These are phyloP conservation scores for Diplocarpon mali DNA, from an alignment of 2,329 filamentous ascomycete genomes.

Conservation along the genomic window DNA sequence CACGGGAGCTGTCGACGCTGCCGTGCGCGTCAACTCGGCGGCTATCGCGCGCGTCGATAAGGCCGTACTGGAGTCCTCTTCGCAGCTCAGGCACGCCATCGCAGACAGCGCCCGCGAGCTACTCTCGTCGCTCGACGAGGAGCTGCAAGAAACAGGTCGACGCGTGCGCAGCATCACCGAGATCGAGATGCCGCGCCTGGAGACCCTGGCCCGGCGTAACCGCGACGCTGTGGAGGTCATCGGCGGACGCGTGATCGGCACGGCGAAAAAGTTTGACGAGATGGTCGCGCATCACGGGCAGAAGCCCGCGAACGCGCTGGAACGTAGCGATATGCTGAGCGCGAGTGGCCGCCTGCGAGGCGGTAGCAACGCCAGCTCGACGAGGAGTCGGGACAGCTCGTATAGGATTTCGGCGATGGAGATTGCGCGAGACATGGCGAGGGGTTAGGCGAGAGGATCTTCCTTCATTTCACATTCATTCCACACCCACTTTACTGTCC, in stretches of 20 bases:
- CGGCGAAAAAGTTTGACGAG: constrained; percentile 17
- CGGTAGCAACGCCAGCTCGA: constrained; percentile 12
- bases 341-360: constrained; percentile 3
- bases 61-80: constrained; percentile 15
- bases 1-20: constrained; percentile 4
- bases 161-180: constrained; percentile 15
- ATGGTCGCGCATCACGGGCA: constrained; percentile 13
- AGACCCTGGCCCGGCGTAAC: constrained; percentile 7
- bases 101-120: constrained; percentile 7
- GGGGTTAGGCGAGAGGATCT: background rate
- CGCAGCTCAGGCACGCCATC: constrained; percentile 15
- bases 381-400: constrained; percentile 8
- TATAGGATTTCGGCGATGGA: too few species aligned
- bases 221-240: constrained; percentile 15
- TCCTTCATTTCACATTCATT: too few species aligned
- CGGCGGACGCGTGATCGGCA: constrained; percentile 14
- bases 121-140: constrained; percentile 13
- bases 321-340: background rate
- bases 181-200: constrained; percentile 14
- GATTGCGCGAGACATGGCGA: background rate
- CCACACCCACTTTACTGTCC: too few species aligned
- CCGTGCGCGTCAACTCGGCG: constrained; percentile 15
- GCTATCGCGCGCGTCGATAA: constrained; percentile 18
- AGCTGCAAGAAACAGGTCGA: constrained; percentile 13
- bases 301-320: background rate